These are phyloP conservation scores for Hypoxylon rickii DNA, from an alignment of 495 filamentous ascomycete genomes.

Conservation along the genomic window DNA sequence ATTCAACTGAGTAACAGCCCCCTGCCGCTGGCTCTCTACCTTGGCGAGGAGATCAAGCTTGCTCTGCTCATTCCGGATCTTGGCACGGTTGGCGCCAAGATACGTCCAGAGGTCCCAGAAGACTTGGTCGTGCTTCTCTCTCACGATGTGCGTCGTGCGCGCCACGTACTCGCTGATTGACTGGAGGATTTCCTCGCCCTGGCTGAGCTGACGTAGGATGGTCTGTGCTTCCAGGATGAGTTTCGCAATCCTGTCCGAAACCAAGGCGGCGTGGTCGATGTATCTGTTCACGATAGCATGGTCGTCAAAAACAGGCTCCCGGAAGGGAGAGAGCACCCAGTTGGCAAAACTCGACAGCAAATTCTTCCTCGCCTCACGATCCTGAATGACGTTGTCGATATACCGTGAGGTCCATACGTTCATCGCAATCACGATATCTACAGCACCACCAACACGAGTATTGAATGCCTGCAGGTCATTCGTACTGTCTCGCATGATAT, in stretches of 20 bases:
- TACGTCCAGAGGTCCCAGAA: conserved; percentile 70
- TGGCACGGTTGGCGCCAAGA: conserved; percentile 64
- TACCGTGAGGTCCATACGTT: conserved; percentile 66
- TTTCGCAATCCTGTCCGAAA: conserved; percentile 65
- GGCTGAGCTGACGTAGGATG: conserved; percentile 59
- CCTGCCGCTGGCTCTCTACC: conserved; percentile 62
- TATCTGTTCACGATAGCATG: conserved; percentile 62
- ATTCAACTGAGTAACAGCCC: conserved; percentile 62
- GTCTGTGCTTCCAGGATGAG: conserved; percentile 70
- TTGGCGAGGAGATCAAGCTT: conserved; percentile 62
- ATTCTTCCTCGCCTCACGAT: conserved; percentile 35
- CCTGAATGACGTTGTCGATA: conserved; percentile 61
- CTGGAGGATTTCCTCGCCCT: conserved; percentile 66
- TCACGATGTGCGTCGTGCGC: conserved; percentile 55
- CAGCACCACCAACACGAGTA: conserved; percentile 66
- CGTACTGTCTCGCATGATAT: conserved; percentile 58
- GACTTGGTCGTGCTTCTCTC: conserved; percentile 60
- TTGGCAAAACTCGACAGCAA: conserved; percentile 40
- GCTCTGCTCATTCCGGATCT: conserved; percentile 57
- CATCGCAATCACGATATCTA: conserved; percentile 69
- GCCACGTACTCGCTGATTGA: conserved; percentile 66
- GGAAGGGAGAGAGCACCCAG: conserved; percentile 60
- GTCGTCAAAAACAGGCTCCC: conserved; percentile 57
- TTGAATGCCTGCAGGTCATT: conserved; percentile 69
- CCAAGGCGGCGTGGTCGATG: conserved; percentile 63